Conservation (phyloP, 257 asterid genomes). For the Parsonsia alboflavescens region DNA sequence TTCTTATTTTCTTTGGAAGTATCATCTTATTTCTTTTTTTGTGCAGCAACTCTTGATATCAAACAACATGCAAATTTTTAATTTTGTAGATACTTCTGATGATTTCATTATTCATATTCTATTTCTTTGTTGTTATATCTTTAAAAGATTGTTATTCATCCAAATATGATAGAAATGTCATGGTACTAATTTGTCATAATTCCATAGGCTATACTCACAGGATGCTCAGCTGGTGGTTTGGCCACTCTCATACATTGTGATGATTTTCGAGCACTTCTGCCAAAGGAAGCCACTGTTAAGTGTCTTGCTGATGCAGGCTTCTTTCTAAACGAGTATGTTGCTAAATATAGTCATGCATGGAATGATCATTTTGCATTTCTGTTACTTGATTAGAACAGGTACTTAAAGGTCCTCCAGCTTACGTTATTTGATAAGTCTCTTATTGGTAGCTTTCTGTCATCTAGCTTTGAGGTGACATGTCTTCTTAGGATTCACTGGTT, state of each 20-base stretch:
- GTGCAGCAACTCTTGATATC: not conserved
- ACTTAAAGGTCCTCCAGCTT: not conserved
- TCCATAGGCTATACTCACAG: constrained; percentile 82
- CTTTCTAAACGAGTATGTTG: constrained; percentile 76
- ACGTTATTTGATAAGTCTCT: not conserved
- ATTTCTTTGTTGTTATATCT: not conserved
- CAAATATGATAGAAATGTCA: constrained; percentile 3
- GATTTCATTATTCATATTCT: not conserved
- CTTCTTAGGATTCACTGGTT: not conserved
- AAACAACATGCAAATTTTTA: not conserved
- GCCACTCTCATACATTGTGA: constrained; percentile 90
- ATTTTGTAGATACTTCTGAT: not conserved
- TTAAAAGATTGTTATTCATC: not conserved
- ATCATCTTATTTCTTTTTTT: not conserved
- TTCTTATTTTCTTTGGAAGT: not conserved
- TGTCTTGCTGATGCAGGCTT: constrained; percentile 95
- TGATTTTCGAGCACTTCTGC: constrained; percentile 55
- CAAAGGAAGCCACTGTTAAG: constrained; percentile 63
- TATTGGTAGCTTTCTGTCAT: not conserved
- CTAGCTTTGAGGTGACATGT: not conserved
- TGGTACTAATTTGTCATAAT: constrained; percentile 25
- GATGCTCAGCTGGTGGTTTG: constrained; percentile 98
- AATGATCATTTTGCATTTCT: not conserved
- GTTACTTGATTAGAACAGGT: not conserved
- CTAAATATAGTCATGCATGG: not conserved